These are phyloP conservation scores for Talaromyces funiculosus DNA, from an alignment of 2,329 filamentous ascomycete genomes.

Conservation along the genomic window DNA sequence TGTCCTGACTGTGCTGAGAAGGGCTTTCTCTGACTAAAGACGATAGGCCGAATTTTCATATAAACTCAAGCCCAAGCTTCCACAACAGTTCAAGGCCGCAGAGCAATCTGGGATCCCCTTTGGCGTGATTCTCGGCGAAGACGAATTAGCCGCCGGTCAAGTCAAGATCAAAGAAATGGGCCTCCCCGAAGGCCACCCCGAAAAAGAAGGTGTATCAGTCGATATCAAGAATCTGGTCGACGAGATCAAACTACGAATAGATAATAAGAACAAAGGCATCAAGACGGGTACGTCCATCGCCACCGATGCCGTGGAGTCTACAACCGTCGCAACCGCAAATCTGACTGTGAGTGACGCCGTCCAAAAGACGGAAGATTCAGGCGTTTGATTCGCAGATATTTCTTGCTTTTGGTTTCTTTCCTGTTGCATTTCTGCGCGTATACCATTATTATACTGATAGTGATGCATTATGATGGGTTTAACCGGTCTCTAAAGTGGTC, in stretches of 20 bases:
- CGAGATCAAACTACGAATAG: slow-evolving; percentile 19
- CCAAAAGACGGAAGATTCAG: slow-evolving; percentile 18
- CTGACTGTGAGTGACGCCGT: neutral
- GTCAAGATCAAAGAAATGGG: slow-evolving; percentile 85
- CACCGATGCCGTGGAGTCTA: neutral
- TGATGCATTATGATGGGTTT: slow-evolving; percentile 8
- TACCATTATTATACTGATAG: slow-evolving; percentile 3
- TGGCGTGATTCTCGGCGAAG: slow-evolving; percentile 83
- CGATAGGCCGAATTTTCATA: slow-evolving; percentile 76
- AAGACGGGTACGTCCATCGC: neutral
- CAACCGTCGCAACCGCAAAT: neutral
- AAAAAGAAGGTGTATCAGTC: slow-evolving; percentile 81
- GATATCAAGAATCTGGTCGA: slow-evolving; percentile 39
- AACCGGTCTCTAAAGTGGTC: neutral
- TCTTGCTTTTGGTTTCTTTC: neutral
- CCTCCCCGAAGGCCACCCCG: slow-evolving; percentile 72
- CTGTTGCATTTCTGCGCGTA: slow-evolving; percentile 2
- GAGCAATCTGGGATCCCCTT: slow-evolving; percentile 75
- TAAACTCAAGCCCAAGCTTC: slow-evolving; percentile 86
- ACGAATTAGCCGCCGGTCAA: slow-evolving; percentile 76
- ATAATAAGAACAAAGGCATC: slow-evolving; percentile 4
- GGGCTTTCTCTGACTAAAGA: neutral
- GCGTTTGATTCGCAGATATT: slow-evolving; percentile 11
- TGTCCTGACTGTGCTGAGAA: neutral
- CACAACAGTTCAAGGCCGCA: slow-evolving; percentile 84